A percentile compares a stretch with the other conserved stretches of the same genome.
These are phyloP conservation scores for Suhomyces vadensis DNA, from an alignment of 805 yeast genomes.

Conservation along the genomic window DNA sequence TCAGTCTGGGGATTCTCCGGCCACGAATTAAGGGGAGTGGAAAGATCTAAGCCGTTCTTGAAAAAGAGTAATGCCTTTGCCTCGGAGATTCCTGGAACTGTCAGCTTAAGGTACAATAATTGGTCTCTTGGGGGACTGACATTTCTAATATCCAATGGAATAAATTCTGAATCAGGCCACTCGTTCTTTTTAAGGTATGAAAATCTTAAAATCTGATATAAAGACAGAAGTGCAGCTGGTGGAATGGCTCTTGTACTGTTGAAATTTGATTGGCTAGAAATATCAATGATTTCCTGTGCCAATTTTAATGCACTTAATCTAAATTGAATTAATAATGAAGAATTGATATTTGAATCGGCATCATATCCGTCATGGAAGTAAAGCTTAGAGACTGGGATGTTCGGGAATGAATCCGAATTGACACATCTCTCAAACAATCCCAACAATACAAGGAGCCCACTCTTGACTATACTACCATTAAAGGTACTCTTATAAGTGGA, in stretches of 20 bases:
- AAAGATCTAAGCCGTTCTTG: slow-evolving; percentile 22
- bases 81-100: slow-evolving; percentile 23
- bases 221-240: slow-evolving; percentile 41
- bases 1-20: slow-evolving; percentile 22
- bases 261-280: slow-evolving; percentile 2
- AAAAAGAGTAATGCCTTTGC: slow-evolving; percentile 30
- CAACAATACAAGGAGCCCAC: slow-evolving; percentile 45
- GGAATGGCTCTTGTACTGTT: slow-evolving; percentile 29
- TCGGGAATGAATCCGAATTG: slow-evolving; percentile 35
- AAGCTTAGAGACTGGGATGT: slow-evolving; percentile 38
- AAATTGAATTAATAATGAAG: slow-evolving; percentile 40
- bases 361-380: slow-evolving; percentile 13
- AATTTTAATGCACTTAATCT: slow-evolving; percentile 43
- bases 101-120: slow-evolving; percentile 24
- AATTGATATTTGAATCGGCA: slow-evolving; percentile 20
- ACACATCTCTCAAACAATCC: slow-evolving; percentile 48
- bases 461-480: slow-evolving; percentile 39
- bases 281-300: background rate
- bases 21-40: slow-evolving; percentile 13
- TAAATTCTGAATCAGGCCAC: slow-evolving; percentile 34
- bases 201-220: slow-evolving; percentile 46
- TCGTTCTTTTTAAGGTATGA: slow-evolving; percentile 41
- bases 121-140: slow-evolving; percentile 42
- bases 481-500: slow-evolving; percentile 37
- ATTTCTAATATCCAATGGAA: slow-evolving; percentile 31